A percentile compares a stretch with the other conserved stretches of the same genome.
These are phyloP conservation scores for Sphaerostilbella broomeana DNA, from an alignment of 2,329 filamentous ascomycete genomes.

Conservation along the genomic window DNA sequence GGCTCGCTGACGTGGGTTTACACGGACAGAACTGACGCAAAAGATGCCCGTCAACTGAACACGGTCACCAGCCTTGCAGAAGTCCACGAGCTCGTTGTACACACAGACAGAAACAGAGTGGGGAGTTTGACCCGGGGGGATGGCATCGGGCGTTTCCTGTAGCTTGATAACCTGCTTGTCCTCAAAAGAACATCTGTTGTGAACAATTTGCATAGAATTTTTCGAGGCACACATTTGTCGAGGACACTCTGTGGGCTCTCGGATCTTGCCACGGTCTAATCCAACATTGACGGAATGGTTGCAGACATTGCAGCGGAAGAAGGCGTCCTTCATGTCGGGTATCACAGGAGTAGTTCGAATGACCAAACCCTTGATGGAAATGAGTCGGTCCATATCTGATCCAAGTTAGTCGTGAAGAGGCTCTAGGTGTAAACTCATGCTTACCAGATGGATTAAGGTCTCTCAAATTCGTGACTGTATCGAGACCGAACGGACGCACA, in stretches of 20 bases:
- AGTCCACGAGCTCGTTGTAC: slow-evolving; percentile 94
- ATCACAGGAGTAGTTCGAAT: slow-evolving; percentile 95
- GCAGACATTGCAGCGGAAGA: slow-evolving; percentile 92
- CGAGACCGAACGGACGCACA: slow-evolving; percentile 82
- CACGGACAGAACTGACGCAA: slow-evolving; percentile 84
- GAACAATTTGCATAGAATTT: slow-evolving; percentile 97
- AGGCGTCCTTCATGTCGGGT: slow-evolving; percentile 97
- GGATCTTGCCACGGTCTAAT: slow-evolving; percentile 92
- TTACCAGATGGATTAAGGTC: slow-evolving; percentile 82
- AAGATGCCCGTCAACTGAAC: slow-evolving; percentile 96
- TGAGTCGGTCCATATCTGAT: slow-evolving; percentile 86
- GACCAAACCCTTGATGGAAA: slow-evolving; percentile 91
- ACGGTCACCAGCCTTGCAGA: slow-evolving; percentile 95
- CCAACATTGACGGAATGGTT: slow-evolving; percentile 86
- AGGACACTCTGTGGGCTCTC: slow-evolving; percentile 86
- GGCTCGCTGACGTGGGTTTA: slow-evolving; percentile 86
- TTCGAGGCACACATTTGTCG: slow-evolving; percentile 72
- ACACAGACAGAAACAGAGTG: slow-evolving; percentile 95
- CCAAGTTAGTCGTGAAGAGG: not conserved
- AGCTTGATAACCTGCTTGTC: slow-evolving; percentile 99
- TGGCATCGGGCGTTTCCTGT: slow-evolving; percentile 91
- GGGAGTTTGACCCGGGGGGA: slow-evolving; percentile 92
- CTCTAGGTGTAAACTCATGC: slow-evolving; percentile 12
- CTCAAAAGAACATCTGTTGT: slow-evolving; percentile 90
- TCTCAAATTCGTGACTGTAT: slow-evolving; percentile 81